A percentile compares a stretch with the other conserved stretches of the same genome.
phyloP scores from a whole-genome alignment of 768 basidiomycete genomes.

The Auricularia cornea region DNA sequence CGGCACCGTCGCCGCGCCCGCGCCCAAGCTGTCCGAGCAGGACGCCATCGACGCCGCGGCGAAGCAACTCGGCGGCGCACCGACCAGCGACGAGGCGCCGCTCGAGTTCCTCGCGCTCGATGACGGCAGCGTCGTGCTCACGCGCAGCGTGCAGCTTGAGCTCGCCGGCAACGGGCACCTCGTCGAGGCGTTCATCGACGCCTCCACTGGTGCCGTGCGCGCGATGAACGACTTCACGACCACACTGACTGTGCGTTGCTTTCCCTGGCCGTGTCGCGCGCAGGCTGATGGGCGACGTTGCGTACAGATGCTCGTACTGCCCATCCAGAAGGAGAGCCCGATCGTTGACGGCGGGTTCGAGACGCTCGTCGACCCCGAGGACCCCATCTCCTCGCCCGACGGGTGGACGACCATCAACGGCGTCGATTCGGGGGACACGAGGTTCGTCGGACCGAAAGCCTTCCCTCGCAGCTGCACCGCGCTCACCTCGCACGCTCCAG shows the following conservation, averaged over 20 bases:
- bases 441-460: too few relatives aligned
- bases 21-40: constrained; percentile 27
- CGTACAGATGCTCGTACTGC: constrained; percentile 38
- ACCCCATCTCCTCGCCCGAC: constrained; percentile 42
- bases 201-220: constrained; percentile 41
- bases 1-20: constrained; percentile 24
- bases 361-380: constrained; percentile 44
- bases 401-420: constrained; percentile 44
- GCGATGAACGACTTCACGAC: constrained; percentile 46
- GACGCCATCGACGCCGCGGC: constrained; percentile 33
- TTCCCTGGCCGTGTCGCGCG: background rate
- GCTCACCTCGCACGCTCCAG: background rate
- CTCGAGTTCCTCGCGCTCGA: constrained; percentile 34
- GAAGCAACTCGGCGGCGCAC: constrained; percentile 28
- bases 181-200: constrained; percentile 51
- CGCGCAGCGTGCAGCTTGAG: constrained; percentile 32
- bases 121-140: constrained; percentile 31
- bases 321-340: constrained; percentile 43
- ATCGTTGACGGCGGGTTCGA: constrained; percentile 36
- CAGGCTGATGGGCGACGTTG: background rate
- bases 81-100: constrained; percentile 30
- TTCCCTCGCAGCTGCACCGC: too few relatives aligned
- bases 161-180: background rate
- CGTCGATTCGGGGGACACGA: constrained; percentile 16
- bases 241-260: constrained; percentile 29